Percentiles rank a stretch among this genome's conserved stretches.
Evolutionary conservation across 140 eudicot species (phyloP).

Genomic region (Bidens hawaiensis): DNA sequence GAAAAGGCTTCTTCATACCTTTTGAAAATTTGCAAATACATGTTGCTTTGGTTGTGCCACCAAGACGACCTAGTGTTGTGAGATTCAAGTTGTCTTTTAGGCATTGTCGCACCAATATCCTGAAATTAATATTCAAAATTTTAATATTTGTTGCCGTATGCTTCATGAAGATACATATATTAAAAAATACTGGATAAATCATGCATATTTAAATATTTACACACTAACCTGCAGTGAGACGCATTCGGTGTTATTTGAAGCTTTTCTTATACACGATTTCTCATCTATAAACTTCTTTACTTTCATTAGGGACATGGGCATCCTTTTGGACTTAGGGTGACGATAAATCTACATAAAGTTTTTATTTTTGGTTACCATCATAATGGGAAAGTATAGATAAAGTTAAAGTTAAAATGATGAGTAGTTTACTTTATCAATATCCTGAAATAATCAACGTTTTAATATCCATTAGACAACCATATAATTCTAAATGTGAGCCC

Average conservation of each 20-base stretch:
- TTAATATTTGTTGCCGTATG: too few relatives aligned
- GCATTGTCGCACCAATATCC: too few relatives aligned
- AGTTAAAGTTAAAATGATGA: not conserved
- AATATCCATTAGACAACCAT: too few relatives aligned
- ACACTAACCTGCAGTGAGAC: conserved; percentile 12
- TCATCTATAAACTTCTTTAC: conserved; percentile 3
- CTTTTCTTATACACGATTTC: conserved; percentile 5
- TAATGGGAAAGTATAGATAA: not conserved
- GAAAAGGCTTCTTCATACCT: not conserved
- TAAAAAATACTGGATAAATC: not conserved
- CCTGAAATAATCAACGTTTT: too few relatives aligned
- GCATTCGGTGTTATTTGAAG: not conserved
- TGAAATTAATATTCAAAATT: too few relatives aligned
- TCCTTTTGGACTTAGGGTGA: not conserved
- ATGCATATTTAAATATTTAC: not conserved
- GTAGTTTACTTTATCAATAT: not conserved
- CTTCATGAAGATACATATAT: not conserved
- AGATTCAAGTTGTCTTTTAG: too few relatives aligned
- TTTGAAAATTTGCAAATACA: not conserved
- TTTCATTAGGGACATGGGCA: conserved; percentile 2
- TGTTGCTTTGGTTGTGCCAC: too few relatives aligned
- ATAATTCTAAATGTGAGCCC: too few relatives aligned
- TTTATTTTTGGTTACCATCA: not conserved
- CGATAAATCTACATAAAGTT: not conserved
- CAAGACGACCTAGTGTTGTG: too few relatives aligned